Evolutionary conservation across 345 rosid species (phyloP), one percentile per base, ranked within the genome.

Genomic region (Acer negundo): DNA sequence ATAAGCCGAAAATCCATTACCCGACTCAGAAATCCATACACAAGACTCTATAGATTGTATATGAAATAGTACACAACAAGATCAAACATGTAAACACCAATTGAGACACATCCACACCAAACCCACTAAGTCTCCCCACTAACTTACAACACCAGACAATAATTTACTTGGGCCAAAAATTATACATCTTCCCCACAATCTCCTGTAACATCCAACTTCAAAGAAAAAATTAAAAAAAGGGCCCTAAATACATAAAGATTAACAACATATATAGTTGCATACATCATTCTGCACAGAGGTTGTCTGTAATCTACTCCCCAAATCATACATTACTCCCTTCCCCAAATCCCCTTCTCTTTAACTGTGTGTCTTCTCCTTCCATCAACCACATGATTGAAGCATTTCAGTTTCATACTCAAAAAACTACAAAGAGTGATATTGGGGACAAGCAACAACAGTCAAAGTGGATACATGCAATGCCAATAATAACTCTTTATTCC

Each of bases 11-110:
- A 77, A 80, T 35, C 38, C 80, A 72, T 10, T 78, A 74, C 70
- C 15, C 10, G 85, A 82, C 79, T 77, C 82, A 64, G 70, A 75
- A 82, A 83, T 79, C 74, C 87, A 81, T 80, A 74, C 77, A 76
- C 76, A 80, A 73, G 81, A 82, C 79, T 56, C 23, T 35, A 35
- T 35, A 35, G 38, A 35, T 1, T 17, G 62, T 58, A 67, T 68
- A 76, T 4, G 49, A 78, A 44, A 80, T 31, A 31, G 38, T 35
- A 35, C 38, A 69, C 82, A 42, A 8, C 10, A 42, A 42, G 46
- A 42, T 15, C 62, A 78, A 56, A 63, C 38, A 38, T 44, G 76
- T 16, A 75, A 75, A 79, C 72, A 79, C 64, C 74, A 72, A 78
- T 56, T 53, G 76, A 78, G 68, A 81, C 80, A 75, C 82, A 75